phyloP scores from a whole-genome alignment of 495 filamentous ascomycete species.

The Hypoxylon cercidicola region DNA sequence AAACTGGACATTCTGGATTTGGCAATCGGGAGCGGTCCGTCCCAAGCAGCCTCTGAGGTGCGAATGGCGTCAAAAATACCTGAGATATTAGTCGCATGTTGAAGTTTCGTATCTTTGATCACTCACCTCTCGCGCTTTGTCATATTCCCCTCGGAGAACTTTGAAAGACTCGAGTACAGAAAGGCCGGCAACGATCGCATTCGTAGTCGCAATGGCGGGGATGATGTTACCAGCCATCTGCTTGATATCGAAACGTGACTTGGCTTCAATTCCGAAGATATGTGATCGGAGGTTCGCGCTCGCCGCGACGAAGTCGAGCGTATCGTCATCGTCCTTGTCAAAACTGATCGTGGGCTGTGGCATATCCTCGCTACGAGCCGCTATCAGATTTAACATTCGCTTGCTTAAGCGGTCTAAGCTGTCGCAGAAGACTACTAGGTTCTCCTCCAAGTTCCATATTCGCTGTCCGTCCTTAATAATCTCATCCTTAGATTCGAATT shows the following conservation, averaged over 20 bases:
- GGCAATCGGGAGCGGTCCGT: constrained; percentile 78
- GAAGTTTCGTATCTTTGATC: constrained; percentile 47
- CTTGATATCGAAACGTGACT: constrained; percentile 96
- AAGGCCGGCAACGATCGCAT: constrained; percentile 92
- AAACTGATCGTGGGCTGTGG: constrained; percentile 77
- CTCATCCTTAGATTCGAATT: constrained; percentile 59
- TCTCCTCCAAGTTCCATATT: constrained; percentile 83
- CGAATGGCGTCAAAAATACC: constrained; percentile 88
- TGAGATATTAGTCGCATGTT: constrained; percentile 35
- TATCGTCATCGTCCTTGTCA: constrained; percentile 97
- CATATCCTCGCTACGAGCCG: constrained; percentile 55
- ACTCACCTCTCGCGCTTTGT: constrained; percentile 64
- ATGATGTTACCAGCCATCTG: constrained; percentile 99
- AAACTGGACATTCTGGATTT: constrained; percentile 83
- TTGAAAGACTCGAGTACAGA: constrained; percentile 96
- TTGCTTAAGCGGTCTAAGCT: constrained; percentile 80
- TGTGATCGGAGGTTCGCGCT: constrained; percentile 87
- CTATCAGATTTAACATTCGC: constrained; percentile 71
- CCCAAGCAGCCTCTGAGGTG: constrained; percentile 75
- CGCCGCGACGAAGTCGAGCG: constrained; percentile 92
- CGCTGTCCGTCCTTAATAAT: constrained; percentile 75
- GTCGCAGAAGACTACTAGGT: constrained; percentile 86
- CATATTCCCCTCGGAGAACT: constrained; percentile 78
- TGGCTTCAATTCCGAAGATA: constrained; percentile 85
- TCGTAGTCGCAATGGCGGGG: constrained; percentile 97